Evolutionary conservation across 129 eudicot genomes (phyloP).

Genomic region (Flaveria brownii): DNA sequence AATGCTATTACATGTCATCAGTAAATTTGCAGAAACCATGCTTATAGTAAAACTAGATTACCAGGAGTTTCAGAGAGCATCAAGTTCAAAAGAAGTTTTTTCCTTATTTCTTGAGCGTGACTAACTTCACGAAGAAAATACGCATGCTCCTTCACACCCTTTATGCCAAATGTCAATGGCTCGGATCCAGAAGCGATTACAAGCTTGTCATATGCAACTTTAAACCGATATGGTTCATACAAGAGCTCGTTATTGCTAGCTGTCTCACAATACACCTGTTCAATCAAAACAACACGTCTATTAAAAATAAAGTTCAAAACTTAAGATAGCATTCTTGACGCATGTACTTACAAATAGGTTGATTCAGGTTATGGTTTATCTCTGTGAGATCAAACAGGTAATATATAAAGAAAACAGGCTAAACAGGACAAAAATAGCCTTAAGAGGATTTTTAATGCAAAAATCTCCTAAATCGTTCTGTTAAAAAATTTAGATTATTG

Average conservation of each 20-base stretch:
- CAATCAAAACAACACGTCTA: conserved; percentile 21
- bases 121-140: conserved; percentile 83
- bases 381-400: not conserved
- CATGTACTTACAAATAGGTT: not conserved
- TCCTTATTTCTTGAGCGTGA: conserved; percentile 92
- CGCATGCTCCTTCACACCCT: conserved; percentile 93
- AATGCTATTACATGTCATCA: not conserved
- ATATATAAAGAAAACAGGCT: not conserved
- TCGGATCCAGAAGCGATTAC: conserved; percentile 94
- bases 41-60: conserved; percentile 21
- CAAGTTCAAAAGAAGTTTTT: conserved; percentile 70
- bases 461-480: not conserved
- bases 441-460: not conserved
- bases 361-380: not conserved
- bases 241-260: conserved; percentile 43
- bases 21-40: not conserved
- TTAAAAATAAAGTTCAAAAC: conserved; percentile 21
- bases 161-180: conserved; percentile 85
- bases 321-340: not conserved
- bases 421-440: not conserved
- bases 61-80: conserved; percentile 94
- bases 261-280: conserved; percentile 78
- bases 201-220: conserved; percentile 94
- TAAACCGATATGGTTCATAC: conserved; percentile 56
- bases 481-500: not conserved